Evolutionary conservation across 1,284 basidiomycete species (phyloP).

Genomic region (Porogramme epimiltina): DNA sequence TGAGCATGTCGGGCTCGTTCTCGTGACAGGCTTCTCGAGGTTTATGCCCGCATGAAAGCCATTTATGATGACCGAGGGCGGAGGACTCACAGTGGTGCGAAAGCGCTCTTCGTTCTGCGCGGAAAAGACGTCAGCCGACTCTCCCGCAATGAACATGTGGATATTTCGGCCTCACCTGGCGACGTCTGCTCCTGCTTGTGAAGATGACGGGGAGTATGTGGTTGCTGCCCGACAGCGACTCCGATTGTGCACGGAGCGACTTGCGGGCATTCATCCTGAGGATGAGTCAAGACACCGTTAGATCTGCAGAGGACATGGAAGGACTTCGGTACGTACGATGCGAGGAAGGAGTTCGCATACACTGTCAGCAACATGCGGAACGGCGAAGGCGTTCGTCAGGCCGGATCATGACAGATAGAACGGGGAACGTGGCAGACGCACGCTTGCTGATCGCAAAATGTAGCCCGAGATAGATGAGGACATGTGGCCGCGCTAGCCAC

Average conservation of each 20-base stretch:
- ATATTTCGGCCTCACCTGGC: constrained; percentile 15
- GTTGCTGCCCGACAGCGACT: constrained; percentile 16
- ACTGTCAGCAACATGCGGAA: constrained; percentile 10
- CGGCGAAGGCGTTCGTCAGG: constrained; percentile 2
- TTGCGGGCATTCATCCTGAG: constrained; percentile 28
- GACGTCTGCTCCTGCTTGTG: constrained; percentile 9
- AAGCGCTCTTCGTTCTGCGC: constrained; percentile 12
- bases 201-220: constrained; percentile 24
- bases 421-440: constrained; percentile 17
- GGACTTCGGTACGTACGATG: constrained; percentile 20
- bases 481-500: constrained; percentile 25
- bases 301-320: background rate
- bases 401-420: constrained; percentile 11
- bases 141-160: background rate
- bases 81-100: no score
- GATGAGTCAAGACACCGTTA: constrained; percentile 1
- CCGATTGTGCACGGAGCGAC: constrained; percentile 19
- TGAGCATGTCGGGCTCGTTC: no score
- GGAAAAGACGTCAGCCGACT: constrained; percentile 9
- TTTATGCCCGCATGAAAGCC: no score
- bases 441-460: constrained; percentile 28
- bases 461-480: constrained; percentile 26
- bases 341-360: constrained; percentile 28
- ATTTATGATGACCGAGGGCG: no score
- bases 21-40: no score